Base-by-base conservation (phyloP, 140 eudicot species). In the Oenanthe javanica region DNA sequence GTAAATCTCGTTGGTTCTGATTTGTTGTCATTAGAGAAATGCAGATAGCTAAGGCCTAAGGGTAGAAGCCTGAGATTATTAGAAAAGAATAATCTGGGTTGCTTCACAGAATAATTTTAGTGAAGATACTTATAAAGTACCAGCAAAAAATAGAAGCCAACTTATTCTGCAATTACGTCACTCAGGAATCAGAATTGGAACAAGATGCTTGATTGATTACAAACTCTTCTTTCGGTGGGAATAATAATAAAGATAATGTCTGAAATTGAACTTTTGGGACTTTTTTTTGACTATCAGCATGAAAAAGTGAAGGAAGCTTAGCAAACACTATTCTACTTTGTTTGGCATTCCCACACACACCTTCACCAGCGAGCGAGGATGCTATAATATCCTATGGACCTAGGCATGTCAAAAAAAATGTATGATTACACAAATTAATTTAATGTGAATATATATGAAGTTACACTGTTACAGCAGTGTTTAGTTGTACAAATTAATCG, bases 1-100 rank as follows among this genome's bases (percentile, higher is more conserved):
- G 86, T 66, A 94, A 89, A 75, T 92, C 98, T 87, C 51, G 83
- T 51, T 85, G 49, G 86, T 70, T 86, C 78, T 82, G 91, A 82
- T 78, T 83, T 10, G 92, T 77, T 82, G 88, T 82, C 74, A 67
- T 67, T 31, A 67, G 46, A 67, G 38, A 8, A 42, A n/a, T 10
- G 72, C 16, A 66, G 43, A 6, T 66, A 25, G 72, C 43, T 12
- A 11, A 13, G 0, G 8, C 2, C 31, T 31, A 42, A 2, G 4
- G 45, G 45, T 21, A 2, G 27, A 19, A 19, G 27, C 8, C 2
- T 21, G 31, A 9, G 13, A 21, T 59, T 1, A 21, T n/a, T 21
- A n/a, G 4, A 59, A 21, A 63, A 61, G 0, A 2, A n/a, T 61
- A 8, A n/a, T 61, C 40, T 36, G 8, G 48, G 36, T 47, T n/a